Conservation (phyloP, 371 early-diverging fungal species). For the Mucor irregularis region DNA sequence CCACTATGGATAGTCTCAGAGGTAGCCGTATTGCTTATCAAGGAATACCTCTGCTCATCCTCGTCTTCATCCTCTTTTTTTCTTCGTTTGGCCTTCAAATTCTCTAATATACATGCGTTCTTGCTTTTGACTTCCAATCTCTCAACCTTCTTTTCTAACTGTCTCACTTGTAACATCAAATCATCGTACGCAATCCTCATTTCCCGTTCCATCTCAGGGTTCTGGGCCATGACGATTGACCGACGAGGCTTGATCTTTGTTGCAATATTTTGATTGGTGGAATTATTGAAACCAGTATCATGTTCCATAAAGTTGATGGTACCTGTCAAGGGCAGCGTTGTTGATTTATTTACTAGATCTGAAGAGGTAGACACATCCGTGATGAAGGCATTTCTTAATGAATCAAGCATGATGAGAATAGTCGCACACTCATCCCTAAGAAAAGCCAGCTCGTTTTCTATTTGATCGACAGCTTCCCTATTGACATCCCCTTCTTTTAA, state of each 20-base stretch:
- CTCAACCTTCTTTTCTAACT: conserved; percentile 36
- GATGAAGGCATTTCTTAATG: conserved; percentile 24
- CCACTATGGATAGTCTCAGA: too few relatives aligned
- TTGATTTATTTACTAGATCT: neutral
- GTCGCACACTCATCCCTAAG: conserved; percentile 23
- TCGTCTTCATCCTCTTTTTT: neutral
- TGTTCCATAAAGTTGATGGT: conserved; percentile 1
- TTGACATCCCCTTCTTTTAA: neutral
- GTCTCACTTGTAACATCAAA: conserved; percentile 27
- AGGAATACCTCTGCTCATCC: neutral
- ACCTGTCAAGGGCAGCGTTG: neutral
- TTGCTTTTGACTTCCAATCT: conserved; percentile 25
- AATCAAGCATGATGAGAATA: conserved; percentile 24
- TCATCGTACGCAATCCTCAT: conserved; percentile 38
- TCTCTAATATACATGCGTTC: neutral
- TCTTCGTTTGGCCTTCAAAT: neutral
- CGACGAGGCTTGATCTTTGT: neutral
- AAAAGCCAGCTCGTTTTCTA: conserved; percentile 25
- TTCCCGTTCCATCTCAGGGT: conserved; percentile 28
- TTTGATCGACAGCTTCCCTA: conserved; percentile 7
- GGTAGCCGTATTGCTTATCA: neutral
- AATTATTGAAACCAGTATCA: neutral
- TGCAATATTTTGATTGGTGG: neutral
- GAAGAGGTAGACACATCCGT: conserved; percentile 6
- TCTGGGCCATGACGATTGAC: conserved; percentile 5